These are phyloP conservation scores for Elaeagnus macrophylla DNA, from an alignment of 306 rosid genomes.

Conservation along the genomic window DNA sequence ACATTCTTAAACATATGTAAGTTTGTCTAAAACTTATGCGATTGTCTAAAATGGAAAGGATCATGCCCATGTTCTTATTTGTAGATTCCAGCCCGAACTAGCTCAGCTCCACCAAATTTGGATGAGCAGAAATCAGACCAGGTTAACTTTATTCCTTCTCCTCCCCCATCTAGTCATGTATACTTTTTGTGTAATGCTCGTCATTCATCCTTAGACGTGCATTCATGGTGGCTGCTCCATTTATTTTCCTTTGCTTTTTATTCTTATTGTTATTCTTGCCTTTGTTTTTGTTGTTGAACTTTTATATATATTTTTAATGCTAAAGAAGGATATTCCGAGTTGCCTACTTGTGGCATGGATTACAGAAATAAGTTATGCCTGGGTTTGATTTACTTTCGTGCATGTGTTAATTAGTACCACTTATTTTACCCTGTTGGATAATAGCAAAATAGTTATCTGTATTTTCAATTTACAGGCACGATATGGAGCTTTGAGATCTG, in stretches of 20 bases:
- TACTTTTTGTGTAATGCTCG: not conserved
- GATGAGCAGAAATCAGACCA: conserved; percentile 87
- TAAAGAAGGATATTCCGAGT: too few relatives aligned
- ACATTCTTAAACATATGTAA: not conserved
- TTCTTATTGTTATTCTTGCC: too few relatives aligned
- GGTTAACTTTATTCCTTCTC: conserved; percentile 24
- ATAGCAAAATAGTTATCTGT: conserved; percentile 4
- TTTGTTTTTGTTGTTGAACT: too few relatives aligned
- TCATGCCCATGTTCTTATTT: too few relatives aligned
- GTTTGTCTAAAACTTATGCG: too few relatives aligned
- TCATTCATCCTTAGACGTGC: too few relatives aligned
- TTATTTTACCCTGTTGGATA: not conserved
- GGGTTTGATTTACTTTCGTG: not conserved
- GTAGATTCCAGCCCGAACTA: conserved; percentile 90
- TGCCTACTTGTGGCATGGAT: too few relatives aligned
- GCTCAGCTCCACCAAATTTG: conserved; percentile 96
- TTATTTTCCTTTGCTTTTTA: too few relatives aligned
- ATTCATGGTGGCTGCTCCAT: too few relatives aligned
- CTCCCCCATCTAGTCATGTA: conserved; percentile 5
- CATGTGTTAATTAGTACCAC: not conserved
- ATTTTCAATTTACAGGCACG: conserved; percentile 48
- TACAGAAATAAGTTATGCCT: too few relatives aligned
- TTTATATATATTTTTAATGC: too few relatives aligned
- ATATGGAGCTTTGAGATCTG: conserved; percentile 43
- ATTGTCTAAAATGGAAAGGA: too few relatives aligned